phyloP scores from a whole-genome alignment of 176 grass and related monocot species.

The Oropetium thomaeum region DNA sequence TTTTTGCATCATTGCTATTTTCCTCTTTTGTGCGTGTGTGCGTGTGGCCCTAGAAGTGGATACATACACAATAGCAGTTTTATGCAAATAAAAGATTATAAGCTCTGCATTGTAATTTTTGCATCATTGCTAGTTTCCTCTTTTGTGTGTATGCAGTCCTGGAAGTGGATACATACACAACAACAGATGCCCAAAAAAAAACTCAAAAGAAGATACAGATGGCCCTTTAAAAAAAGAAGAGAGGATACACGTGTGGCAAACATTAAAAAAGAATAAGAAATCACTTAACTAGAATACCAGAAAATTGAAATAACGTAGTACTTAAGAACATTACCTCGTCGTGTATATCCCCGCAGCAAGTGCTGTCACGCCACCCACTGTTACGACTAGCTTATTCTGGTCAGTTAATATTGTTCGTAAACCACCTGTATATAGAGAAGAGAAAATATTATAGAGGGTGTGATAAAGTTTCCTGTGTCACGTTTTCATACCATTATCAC shows the following conservation, averaged over 20 bases:
- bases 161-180: background rate
- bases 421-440: constrained; percentile 52
- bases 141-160: background rate
- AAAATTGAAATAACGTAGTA: constrained; percentile 1
- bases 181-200: too few species aligned
- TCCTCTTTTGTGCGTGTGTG: background rate
- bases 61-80: background rate
- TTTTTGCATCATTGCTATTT: background rate
- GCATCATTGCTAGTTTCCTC: background rate
- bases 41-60: background rate
- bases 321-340: constrained; percentile 61
- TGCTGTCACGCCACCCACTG: constrained; percentile 78
- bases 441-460: constrained; percentile 1
- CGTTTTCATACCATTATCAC: constrained; percentile 21
- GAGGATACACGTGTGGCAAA: background rate
- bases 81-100: too few species aligned
- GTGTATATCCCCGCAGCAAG: constrained; percentile 87
- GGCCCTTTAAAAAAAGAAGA: too few species aligned
- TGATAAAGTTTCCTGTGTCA: background rate
- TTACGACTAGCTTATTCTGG: constrained; percentile 88
- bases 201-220: too few species aligned
- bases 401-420: constrained; percentile 86
- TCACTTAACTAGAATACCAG: background rate
- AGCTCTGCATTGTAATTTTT: background rate
- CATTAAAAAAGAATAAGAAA: background rate